Conservation (phyloP, 331 rosid species). For the Prunus yedoensis region DNA sequence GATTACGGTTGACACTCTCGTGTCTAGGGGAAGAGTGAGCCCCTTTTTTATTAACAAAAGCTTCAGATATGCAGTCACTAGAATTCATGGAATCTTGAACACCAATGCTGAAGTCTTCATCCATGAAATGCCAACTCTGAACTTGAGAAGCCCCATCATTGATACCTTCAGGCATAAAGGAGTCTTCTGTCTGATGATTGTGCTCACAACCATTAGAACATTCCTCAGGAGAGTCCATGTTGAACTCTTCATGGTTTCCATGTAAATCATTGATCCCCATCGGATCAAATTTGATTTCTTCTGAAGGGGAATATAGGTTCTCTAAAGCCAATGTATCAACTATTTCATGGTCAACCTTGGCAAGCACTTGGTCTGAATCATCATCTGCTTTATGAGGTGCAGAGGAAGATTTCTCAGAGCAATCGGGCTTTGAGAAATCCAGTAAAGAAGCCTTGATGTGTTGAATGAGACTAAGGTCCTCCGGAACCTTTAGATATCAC, state of each 20-base stretch:
- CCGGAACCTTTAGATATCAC: conserved; percentile 46
- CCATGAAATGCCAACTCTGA: conserved; percentile 47
- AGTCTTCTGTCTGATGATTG: conserved; percentile 43
- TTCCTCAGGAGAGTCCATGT: conserved; percentile 57
- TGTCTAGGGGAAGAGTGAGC: conserved; percentile 23
- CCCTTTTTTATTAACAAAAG: conserved; percentile 45
- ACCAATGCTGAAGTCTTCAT: conserved; percentile 51
- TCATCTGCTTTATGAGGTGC: conserved; percentile 43
- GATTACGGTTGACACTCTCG: conserved; percentile 27
- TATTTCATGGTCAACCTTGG: conserved; percentile 37
- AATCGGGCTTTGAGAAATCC: conserved; percentile 71
- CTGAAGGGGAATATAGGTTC: conserved; percentile 40
- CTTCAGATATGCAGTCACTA: conserved; percentile 62
- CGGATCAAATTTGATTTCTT: conserved; percentile 40
- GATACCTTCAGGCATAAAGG: conserved; percentile 46
- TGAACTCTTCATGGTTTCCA: conserved; percentile 41
- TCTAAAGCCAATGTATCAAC: conserved; percentile 39
- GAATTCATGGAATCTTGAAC: conserved; percentile 60
- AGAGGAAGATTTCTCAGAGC: conserved; percentile 53
- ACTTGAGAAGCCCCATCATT: conserved; percentile 52
- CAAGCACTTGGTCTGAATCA: conserved; percentile 50
- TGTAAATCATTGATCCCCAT: conserved; percentile 30
- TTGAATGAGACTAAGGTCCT: conserved; percentile 76
- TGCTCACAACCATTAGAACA: conserved; percentile 49
- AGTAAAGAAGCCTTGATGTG: conserved; percentile 75